phyloP scores from a whole-genome alignment of 495 filamentous ascomycete species.

The Talaromyces borbonicus region DNA sequence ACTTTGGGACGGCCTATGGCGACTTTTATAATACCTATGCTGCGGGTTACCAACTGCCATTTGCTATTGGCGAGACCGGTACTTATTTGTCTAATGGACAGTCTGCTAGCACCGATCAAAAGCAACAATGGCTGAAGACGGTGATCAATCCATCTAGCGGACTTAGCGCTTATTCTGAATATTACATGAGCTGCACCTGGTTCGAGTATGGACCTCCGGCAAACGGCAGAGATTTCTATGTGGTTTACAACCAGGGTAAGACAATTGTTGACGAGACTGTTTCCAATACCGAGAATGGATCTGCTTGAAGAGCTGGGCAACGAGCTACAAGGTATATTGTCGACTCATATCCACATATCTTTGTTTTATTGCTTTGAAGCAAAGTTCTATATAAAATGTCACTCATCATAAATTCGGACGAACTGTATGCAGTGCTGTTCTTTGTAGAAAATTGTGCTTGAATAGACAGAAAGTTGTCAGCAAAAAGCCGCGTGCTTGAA shows the following conservation, averaged over 20 bases:
- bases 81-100: background rate
- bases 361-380: no score
- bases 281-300: background rate
- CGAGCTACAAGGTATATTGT: background rate
- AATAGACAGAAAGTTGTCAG: no score
- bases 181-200: slow-evolving; percentile 4
- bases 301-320: background rate
- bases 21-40: slow-evolving; percentile 1
- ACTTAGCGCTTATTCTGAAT: background rate
- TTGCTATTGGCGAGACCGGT: slow-evolving; percentile 1
- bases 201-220: slow-evolving; percentile 3
- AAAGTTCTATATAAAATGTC: no score
- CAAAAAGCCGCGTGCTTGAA: no score
- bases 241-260: background rate
- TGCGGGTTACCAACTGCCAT: background rate
- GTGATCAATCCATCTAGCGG: background rate
- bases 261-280: background rate
- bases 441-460: no score
- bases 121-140: background rate
- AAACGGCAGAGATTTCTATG: background rate
- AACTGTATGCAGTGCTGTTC: no score
- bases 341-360: no score
- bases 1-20: background rate
- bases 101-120: background rate
- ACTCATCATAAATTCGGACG: no score